Evolutionary conservation across 2,329 filamentous ascomycete species (phyloP).

Genomic region (Paecilomyces niveus): DNA sequence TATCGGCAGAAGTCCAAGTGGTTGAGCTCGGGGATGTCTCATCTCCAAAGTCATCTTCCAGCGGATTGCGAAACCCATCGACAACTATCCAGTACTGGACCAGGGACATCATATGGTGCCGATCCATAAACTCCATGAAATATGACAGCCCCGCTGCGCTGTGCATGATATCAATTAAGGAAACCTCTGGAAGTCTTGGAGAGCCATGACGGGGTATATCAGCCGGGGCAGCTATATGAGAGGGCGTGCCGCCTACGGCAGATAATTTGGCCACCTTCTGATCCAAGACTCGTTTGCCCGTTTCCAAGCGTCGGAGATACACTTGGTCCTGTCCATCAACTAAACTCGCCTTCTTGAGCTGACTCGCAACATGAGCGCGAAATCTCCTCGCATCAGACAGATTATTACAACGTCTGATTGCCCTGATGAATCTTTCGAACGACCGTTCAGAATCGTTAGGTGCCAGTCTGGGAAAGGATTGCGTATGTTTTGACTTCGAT

Average conservation of each 20-base stretch:
- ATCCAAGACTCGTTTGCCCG: constrained; percentile 81
- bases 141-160: constrained; percentile 89
- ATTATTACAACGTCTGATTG: constrained; percentile 81
- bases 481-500: constrained; percentile 57
- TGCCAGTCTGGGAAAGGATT: constrained; percentile 69
- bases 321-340: constrained; percentile 74
- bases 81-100: constrained; percentile 99
- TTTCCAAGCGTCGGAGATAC: constrained; percentile 83
- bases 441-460: constrained; percentile 81
- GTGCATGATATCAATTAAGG: constrained; percentile 77
- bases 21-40: constrained; percentile 55
- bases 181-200: constrained; percentile 66
- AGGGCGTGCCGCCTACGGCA: constrained; percentile 50
- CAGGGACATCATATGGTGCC: constrained; percentile 74
- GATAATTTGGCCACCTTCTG: constrained; percentile 80
- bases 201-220: constrained; percentile 30
- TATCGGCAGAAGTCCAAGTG: constrained; percentile 76
- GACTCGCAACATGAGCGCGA: constrained; percentile 83
- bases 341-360: constrained; percentile 76
- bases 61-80: constrained; percentile 86
- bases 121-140: constrained; percentile 99
- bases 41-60: constrained; percentile 78
- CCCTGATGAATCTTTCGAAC: constrained; percentile 89
- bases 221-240: constrained; percentile 18
- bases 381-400: constrained; percentile 89